A percentile compares a stretch with the other conserved stretches of the same genome.
Evolutionary conservation across 148 eudicot genomes (phyloP).

Genomic region (Diospyros lotus): DNA sequence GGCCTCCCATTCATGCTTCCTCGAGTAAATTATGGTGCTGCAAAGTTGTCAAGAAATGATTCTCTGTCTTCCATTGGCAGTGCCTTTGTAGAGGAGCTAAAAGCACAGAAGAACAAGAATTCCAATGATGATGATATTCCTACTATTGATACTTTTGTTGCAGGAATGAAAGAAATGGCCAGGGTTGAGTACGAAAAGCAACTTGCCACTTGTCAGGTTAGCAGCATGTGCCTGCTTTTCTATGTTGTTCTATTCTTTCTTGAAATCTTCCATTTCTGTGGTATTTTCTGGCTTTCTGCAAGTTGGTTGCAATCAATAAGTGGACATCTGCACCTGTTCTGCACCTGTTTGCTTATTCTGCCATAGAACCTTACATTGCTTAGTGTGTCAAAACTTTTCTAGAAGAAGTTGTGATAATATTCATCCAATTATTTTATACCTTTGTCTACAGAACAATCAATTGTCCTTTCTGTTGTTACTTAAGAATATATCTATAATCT

Average conservation of each 20-base stretch:
- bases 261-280: slow-evolving; percentile 1
- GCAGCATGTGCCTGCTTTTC: slow-evolving; percentile 8
- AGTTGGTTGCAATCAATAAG: neutral
- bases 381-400: neutral
- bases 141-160: slow-evolving; percentile 72
- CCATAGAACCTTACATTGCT: neutral
- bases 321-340: neutral
- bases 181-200: slow-evolving; percentile 68
- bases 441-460: neutral
- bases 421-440: slow-evolving; percentile 2
- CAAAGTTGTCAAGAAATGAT: slow-evolving; percentile 51
- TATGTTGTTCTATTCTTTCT: neutral
- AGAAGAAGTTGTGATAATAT: neutral
- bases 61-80: slow-evolving; percentile 69
- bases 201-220: slow-evolving; percentile 49
- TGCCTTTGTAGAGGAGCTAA: slow-evolving; percentile 43
- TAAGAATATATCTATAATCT: neutral
- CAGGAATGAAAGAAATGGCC: slow-evolving; percentile 78
- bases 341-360: neutral
- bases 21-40: slow-evolving; percentile 44
- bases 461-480: neutral
- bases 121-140: slow-evolving; percentile 68
- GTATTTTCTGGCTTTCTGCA: neutral
- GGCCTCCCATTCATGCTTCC: slow-evolving; percentile 42
- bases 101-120: slow-evolving; percentile 32